phyloP scores from a whole-genome alignment of 2,329 filamentous ascomycete species.

The Thielaviopsis euricoi region DNA sequence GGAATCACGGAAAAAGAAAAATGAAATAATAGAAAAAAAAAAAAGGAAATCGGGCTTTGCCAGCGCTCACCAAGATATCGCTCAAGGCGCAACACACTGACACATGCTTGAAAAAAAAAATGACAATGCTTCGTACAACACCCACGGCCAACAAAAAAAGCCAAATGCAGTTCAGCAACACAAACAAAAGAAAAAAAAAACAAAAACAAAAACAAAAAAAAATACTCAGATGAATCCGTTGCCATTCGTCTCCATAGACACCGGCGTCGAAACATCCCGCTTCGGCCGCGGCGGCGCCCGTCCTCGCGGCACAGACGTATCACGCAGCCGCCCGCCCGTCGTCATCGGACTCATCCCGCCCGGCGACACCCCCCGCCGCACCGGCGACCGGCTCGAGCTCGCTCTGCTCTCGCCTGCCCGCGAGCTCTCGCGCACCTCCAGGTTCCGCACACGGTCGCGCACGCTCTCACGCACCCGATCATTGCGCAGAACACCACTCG shows the following conservation, averaged over 20 bases:
- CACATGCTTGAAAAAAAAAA: conserved; percentile 2
- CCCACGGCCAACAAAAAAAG: too few relatives aligned
- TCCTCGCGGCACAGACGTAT: not conserved
- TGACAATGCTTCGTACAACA: not conserved
- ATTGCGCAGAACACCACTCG: not conserved
- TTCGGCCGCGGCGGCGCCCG: not conserved
- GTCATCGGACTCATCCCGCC: not conserved
- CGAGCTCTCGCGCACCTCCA: conserved; percentile 3
- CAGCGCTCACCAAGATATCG: too few relatives aligned
- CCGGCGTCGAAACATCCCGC: not conserved
- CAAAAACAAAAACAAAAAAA: not conserved
- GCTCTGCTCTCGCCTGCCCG: not conserved
- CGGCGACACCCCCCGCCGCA: not conserved
- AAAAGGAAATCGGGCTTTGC: too few relatives aligned
- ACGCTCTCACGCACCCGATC: conserved; percentile 2
- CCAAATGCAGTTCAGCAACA: too few relatives aligned
- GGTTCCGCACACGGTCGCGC: conserved; percentile 7
- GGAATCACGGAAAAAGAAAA: conserved; percentile 8
- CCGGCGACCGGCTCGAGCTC: conserved; percentile 2
- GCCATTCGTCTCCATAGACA: not conserved
- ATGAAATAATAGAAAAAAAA: too few relatives aligned
- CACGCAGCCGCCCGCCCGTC: not conserved
- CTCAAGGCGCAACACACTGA: too few relatives aligned
- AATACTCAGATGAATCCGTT: not conserved
- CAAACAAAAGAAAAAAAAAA: not conserved